Base-by-base conservation (phyloP, 331 rosid genomes). In the Prunus yedoensis region DNA sequence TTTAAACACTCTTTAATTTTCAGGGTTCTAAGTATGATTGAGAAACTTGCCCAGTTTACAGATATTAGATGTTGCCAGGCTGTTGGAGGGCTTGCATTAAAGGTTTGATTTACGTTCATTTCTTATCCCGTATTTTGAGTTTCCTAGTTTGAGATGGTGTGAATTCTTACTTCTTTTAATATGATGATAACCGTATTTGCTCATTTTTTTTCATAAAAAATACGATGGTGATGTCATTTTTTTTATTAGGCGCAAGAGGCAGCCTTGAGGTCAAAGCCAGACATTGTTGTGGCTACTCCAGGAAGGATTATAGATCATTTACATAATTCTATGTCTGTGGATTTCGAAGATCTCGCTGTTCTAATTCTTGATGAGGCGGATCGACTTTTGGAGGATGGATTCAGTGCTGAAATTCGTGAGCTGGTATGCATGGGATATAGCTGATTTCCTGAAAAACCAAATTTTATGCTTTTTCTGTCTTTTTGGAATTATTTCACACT, bases 331-430 rank as follows among this genome's bases (percentile, higher is more conserved):
- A 88, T 95, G 96, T 95, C 99, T 0, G 96, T 95, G 80, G 97
- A 90, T 84, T 1, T 25, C 1, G 27, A 25, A 25, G 27, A 25
- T 25, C 27, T 25, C 27, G 27, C 27, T 25, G 27, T 95, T 77
- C 83, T 95, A 66, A 95, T 95, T 80, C 99, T 92, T 79, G 99
- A 95, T 54, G 99, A 95, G 89, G 99, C 99, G 18, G 99, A 95
- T 87, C 97, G 99, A 70, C 96, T 95, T 65, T 77, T 95, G 80
- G 97, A 95, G 91, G 96, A 90, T 76, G 97, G 97, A 70, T 95
- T 95, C 83, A 89, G 67, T 88, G 91, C 96, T 80, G 99, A 95
- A 87, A 92, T 92, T 83, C 90, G 82, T 0, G 97, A 92, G 87
- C 85, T 95, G 87, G 99, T 94, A 81, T 76, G 71, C 51, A 38